These are phyloP conservation scores for Bolboschoenus planiculmis DNA, from an alignment of 176 grass and related monocot species.

Conservation along the genomic window DNA sequence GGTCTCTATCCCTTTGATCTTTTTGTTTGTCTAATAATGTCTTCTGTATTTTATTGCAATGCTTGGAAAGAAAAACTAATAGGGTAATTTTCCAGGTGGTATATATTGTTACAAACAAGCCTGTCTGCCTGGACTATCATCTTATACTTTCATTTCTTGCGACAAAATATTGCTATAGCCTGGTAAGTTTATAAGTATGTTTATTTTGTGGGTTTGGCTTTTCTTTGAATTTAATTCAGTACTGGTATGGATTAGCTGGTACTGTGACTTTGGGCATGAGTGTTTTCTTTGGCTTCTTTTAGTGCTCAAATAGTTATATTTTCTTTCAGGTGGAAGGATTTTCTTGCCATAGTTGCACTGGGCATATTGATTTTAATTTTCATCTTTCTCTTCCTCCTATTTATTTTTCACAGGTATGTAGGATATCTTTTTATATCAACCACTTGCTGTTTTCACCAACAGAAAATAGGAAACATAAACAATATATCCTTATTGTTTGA, in stretches of 20 bases:
- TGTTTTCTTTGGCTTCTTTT: constrained; percentile 15
- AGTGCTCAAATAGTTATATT: neutral
- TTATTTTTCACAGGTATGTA: constrained; percentile 74
- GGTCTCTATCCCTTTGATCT: constrained; percentile 43
- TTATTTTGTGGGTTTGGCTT: constrained; percentile 20
- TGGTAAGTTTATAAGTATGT: neutral
- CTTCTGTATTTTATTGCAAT: neutral
- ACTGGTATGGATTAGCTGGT: neutral
- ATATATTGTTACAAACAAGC: constrained; percentile 8
- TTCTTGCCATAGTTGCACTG: constrained; percentile 61
- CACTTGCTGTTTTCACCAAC: neutral
- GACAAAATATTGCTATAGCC: neutral
- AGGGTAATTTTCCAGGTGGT: constrained; percentile 19
- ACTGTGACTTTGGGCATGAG: constrained; percentile 11
- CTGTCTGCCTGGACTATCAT: constrained; percentile 3
- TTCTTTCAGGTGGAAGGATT: constrained; percentile 79
- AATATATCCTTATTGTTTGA: neutral
- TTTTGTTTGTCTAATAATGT: neutral
- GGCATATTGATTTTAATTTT: constrained; percentile 74
- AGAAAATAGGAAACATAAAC: constrained; percentile 7
- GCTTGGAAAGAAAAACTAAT: neutral
- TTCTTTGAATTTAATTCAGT: constrained; percentile 31
- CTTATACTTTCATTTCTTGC: constrained; percentile 14
- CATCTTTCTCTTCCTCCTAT: constrained; percentile 61
- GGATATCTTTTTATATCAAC: constrained; percentile 1